Evolutionary conservation across 2,329 filamentous ascomycete genomes (phyloP).

Genomic region (Sporothrix brasiliensis): DNA sequence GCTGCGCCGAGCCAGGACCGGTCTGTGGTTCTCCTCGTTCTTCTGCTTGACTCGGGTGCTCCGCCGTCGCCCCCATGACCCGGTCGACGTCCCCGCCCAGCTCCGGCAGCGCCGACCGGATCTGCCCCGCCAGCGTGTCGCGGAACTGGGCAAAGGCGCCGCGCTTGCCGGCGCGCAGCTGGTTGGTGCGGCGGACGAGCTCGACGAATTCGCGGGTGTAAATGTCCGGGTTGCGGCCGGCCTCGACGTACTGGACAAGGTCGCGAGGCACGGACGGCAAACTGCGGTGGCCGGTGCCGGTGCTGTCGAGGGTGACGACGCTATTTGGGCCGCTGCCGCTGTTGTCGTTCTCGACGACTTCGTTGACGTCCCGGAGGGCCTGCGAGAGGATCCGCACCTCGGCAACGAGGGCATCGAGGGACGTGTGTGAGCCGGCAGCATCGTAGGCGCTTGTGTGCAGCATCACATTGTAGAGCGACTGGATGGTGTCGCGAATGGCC

Average conservation of each 20-base stretch:
- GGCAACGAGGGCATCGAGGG: conserved; percentile 58
- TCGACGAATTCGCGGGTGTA: conserved; percentile 75
- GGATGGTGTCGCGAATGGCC: conserved; percentile 54
- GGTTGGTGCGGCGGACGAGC: conserved; percentile 66
- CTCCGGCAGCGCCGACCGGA: conserved; percentile 62
- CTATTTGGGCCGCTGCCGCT: background rate
- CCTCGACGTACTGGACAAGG: conserved; percentile 69
- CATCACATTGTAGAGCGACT: conserved; percentile 66
- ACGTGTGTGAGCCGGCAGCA: conserved; percentile 49
- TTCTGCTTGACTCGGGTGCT: conserved; percentile 25
- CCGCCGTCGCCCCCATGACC: conserved; percentile 52
- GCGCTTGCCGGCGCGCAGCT: conserved; percentile 67
- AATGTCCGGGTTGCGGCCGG: conserved; percentile 72
- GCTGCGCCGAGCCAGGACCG: background rate
- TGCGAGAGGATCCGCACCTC: conserved; percentile 54
- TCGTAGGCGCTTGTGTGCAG: conserved; percentile 66
- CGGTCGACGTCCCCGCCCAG: conserved; percentile 55
- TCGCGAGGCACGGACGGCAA: conserved; percentile 63
- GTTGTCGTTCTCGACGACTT: conserved; percentile 41
- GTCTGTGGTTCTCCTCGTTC: background rate
- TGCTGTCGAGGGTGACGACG: conserved; percentile 4
- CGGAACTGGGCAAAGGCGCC: conserved; percentile 63
- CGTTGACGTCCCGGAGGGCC: conserved; percentile 48
- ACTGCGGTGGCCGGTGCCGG: conserved; percentile 11
- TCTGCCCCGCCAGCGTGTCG: conserved; percentile 63